A percentile compares a stretch with the other conserved stretches of the same genome.
phyloP scores from a whole-genome alignment of 75 land plant species.

The Larix kaempferi region DNA sequence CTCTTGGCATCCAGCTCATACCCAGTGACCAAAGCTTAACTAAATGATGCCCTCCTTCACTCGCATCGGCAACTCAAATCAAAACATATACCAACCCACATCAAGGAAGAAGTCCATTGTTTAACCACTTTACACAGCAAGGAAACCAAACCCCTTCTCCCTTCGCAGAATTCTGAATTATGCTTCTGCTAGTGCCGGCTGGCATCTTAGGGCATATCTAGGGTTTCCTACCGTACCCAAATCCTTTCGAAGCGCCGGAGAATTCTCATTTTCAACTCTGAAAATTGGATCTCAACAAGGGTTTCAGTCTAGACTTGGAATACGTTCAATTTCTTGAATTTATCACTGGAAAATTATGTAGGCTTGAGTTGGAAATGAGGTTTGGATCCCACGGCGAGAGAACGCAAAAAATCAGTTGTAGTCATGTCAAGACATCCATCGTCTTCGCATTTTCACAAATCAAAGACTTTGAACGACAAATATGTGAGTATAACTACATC shows the following conservation, averaged over 20 bases:
- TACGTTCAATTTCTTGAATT: not conserved
- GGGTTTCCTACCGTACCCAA: not conserved
- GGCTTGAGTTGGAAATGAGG: not conserved
- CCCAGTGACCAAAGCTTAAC: too few species aligned
- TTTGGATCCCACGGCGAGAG: not conserved
- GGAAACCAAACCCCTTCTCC: not conserved
- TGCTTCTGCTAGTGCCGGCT: not conserved
- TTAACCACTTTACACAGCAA: not conserved
- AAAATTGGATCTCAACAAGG: not conserved
- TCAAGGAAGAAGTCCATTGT: not conserved
- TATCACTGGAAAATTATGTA: not conserved
- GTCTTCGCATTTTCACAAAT: slow-evolving; percentile 67
- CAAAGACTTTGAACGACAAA: slow-evolving; percentile 86
- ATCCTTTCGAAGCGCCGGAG: not conserved
- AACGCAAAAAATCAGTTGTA: not conserved
- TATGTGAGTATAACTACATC: slow-evolving; percentile 46
- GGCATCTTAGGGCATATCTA: not conserved
- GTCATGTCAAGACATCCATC: slow-evolving; percentile 71
- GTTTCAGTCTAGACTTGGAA: not conserved
- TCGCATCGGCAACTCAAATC: not conserved
- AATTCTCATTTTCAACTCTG: not conserved
- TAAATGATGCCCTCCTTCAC: not conserved
- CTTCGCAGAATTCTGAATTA: not conserved
- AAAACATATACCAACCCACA: not conserved
- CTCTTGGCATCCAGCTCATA: slow-evolving; percentile 11